phyloP scores from a whole-genome alignment of 805 yeast species.

The Cyberlindnera xishuangbannaensis region DNA sequence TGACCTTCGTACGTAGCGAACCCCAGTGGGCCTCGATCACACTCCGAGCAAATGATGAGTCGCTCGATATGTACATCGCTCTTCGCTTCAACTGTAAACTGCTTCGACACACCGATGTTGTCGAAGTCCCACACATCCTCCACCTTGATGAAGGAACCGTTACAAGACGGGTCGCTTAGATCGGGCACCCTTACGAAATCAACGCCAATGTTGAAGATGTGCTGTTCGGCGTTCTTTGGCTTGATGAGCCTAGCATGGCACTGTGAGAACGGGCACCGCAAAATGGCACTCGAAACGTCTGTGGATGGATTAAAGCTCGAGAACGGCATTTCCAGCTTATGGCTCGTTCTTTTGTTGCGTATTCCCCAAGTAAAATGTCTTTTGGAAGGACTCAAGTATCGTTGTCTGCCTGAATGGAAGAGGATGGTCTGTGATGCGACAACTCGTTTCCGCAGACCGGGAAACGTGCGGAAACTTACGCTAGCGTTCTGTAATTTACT shows the following conservation, averaged over 20 bases:
- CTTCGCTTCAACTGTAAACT: conserved; percentile 13
- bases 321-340: too few species aligned
- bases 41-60: conserved; percentile 63
- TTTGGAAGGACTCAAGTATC: too few species aligned
- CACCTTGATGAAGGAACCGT: conserved; percentile 34
- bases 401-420: neutral
- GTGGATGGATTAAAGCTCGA: neutral
- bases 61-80: conserved; percentile 36
- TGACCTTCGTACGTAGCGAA: conserved; percentile 41
- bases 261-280: conserved; percentile 23
- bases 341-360: too few species aligned
- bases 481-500: too few species aligned
- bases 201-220: conserved; percentile 5
- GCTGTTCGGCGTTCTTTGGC: conserved; percentile 2
- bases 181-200: conserved; percentile 5
- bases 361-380: too few species aligned
- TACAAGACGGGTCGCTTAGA: neutral
- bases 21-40: conserved; percentile 76
- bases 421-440: neutral
- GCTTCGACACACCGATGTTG: conserved; percentile 64
- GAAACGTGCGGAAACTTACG: neutral
- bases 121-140: conserved; percentile 75
- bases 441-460: neutral
- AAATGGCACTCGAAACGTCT: conserved; percentile 4
- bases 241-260: conserved; percentile 23